phyloP scores from a whole-genome alignment of 2,329 filamentous ascomycete genomes.

The Thelonectria olida region DNA sequence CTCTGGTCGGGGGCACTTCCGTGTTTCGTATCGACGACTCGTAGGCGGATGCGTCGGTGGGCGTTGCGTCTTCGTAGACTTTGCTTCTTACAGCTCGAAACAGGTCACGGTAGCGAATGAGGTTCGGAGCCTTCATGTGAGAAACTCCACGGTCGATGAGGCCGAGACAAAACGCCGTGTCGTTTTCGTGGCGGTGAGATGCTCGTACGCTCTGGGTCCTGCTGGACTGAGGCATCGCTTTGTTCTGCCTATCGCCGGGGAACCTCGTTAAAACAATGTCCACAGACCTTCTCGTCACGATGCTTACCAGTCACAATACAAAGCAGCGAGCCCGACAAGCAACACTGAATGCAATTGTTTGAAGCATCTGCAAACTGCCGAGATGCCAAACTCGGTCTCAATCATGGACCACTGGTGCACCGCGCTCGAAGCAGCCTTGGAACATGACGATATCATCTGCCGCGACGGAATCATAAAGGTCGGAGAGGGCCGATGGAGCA shows the following conservation, averaged over 20 bases:
- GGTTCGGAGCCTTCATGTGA: not conserved
- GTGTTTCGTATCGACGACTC: too few species aligned
- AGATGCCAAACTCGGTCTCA: constrained; percentile 23
- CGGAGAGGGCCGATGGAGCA: constrained; percentile 33
- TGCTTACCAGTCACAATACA: constrained; percentile 42
- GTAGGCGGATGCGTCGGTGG: too few species aligned
- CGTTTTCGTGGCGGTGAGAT: constrained; percentile 6
- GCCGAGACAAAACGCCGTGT: constrained; percentile 5
- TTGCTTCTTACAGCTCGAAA: constrained; percentile 8
- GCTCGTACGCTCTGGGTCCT: not conserved
- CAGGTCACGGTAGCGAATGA: constrained; percentile 2
- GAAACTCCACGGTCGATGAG: not conserved
- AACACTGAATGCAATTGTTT: constrained; percentile 33
- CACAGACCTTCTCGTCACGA: too few species aligned
- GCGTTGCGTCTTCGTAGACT: not conserved
- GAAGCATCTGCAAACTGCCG: constrained; percentile 30
- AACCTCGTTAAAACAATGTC: too few species aligned
- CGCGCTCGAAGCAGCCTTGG: constrained; percentile 30
- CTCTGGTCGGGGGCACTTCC: not conserved
- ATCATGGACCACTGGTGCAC: constrained; percentile 33
- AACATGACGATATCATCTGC: constrained; percentile 34
- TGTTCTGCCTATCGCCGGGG: not conserved
- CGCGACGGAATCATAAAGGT: constrained; percentile 39
- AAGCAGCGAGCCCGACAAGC: constrained; percentile 31
- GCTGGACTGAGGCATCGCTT: not conserved